Percentiles rank a stretch among this genome's conserved stretches.
Conservation (phyloP, 441 rosid genomes). For the Croton laevigatus region DNA sequence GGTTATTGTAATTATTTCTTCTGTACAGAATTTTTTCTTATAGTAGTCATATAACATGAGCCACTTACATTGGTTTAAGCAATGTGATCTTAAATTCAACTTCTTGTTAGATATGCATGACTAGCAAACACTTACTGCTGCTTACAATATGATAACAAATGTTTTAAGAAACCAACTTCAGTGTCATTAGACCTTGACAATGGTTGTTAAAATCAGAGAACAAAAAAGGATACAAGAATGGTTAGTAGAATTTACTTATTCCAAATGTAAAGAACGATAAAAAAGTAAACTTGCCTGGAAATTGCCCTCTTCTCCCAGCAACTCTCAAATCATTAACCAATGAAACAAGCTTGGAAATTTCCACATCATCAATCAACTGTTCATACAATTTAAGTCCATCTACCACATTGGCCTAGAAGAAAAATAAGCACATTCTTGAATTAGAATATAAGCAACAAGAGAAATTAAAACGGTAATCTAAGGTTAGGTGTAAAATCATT, state of each 20-base stretch:
- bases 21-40: not conserved
- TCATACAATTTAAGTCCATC: conserved; percentile 84
- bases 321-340: conserved; percentile 67
- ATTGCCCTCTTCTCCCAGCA: conserved; percentile 70
- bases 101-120: not conserved
- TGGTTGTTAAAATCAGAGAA: not conserved
- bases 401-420: conserved; percentile 72
- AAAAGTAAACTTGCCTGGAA: conserved; percentile 62
- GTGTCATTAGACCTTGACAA: not conserved
- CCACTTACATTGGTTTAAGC: not conserved
- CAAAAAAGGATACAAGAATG: not conserved
- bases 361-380: conserved; percentile 44
- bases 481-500: conserved; percentile 4
- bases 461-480: not conserved
- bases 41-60: not conserved
- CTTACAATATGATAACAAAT: not conserved
- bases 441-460: conserved; percentile 21
- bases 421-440: conserved; percentile 19
- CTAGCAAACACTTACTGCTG: not conserved
- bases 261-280: not conserved
- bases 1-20: not conserved
- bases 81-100: not conserved
- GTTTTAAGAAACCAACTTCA: not conserved
- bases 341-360: conserved; percentile 63
- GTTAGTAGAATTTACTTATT: not conserved